Conservation (phyloP, 768 basidiomycete genomes). For the Podaxis mareebaensis region DNA sequence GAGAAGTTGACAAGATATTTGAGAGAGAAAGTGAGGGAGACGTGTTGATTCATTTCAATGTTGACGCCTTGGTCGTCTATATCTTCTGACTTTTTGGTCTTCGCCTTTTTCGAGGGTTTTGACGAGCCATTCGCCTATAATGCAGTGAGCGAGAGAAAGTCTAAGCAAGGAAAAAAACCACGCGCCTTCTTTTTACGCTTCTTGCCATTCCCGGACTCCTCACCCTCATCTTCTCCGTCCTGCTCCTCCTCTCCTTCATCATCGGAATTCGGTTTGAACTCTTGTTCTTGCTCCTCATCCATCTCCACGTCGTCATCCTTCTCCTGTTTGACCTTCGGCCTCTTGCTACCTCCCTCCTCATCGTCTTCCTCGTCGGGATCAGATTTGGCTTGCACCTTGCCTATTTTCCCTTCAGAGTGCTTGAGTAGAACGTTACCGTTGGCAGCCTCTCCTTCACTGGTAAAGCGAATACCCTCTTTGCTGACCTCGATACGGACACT, state of each 20-base stretch:
- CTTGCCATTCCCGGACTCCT: conserved; percentile 54
- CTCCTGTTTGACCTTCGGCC: conserved; percentile 47
- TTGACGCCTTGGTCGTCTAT: conserved; percentile 54
- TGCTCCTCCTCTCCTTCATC: conserved; percentile 55
- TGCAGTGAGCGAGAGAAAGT: conserved; percentile 7
- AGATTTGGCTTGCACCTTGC: conserved; percentile 40
- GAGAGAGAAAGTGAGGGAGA: conserved; percentile 90
- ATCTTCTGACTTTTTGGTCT: conserved; percentile 55
- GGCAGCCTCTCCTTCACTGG: conserved; percentile 91
- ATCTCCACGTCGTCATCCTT: conserved; percentile 47
- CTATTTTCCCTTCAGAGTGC: conserved; percentile 59
- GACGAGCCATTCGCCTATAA: conserved; percentile 35
- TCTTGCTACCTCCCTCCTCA: conserved; percentile 37
- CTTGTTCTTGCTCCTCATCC: conserved; percentile 35
- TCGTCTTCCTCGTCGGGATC: conserved; percentile 40
- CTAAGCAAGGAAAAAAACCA: not conserved
- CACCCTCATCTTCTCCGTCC: conserved; percentile 53
- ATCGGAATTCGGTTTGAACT: conserved; percentile 51
- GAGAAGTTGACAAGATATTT: conserved; percentile 98
- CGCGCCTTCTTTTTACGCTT: conserved; percentile 73
- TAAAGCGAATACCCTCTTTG: conserved; percentile 94
- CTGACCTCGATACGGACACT: conserved; percentile 92
- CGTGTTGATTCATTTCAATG: conserved; percentile 89
- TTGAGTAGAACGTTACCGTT: conserved; percentile 85
- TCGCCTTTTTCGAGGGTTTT: conserved; percentile 50